Evolutionary conservation across 2,329 filamentous ascomycete species (phyloP).

Genomic region (Cladosporium sp.): DNA sequence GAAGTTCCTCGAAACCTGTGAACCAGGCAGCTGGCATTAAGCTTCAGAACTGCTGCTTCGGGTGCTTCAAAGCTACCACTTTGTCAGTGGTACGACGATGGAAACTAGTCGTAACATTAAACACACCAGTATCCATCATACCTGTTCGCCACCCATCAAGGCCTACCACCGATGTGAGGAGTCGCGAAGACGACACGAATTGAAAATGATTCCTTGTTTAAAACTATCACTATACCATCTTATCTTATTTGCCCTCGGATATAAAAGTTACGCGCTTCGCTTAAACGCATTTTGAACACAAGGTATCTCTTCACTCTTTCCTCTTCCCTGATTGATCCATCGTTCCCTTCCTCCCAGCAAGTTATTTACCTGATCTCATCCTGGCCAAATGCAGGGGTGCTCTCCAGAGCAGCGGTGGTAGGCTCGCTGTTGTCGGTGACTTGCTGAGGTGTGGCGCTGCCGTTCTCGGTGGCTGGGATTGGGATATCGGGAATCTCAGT

Average conservation of each 20-base stretch:
- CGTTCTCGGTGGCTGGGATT: constrained; percentile 12
- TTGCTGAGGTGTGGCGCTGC: constrained; percentile 2
- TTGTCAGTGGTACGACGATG: background rate
- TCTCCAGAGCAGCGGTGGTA: constrained; percentile 16
- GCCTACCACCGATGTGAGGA: background rate
- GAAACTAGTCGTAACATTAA: too few species aligned
- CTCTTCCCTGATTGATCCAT: background rate
- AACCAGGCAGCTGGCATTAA: too few species aligned
- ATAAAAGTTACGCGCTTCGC: background rate
- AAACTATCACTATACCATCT: background rate
- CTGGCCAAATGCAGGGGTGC: constrained; percentile 22
- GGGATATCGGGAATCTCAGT: constrained; percentile 3
- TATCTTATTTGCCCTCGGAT: background rate
- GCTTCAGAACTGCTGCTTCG: background rate
- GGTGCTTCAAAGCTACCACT: too few species aligned
- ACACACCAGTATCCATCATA: background rate
- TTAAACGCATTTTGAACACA: constrained; percentile 3
- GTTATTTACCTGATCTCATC: constrained; percentile 11
- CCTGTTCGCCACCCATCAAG: background rate
- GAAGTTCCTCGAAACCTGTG: too few species aligned
- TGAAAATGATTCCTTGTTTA: background rate
- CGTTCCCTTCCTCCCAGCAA: background rate
- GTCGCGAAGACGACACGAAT: background rate
- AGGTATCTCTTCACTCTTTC: background rate
- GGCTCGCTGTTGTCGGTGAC: constrained; percentile 7